Base-by-base conservation (phyloP, 2,329 filamentous ascomycete species). In the Sporothrix protearum region DNA sequence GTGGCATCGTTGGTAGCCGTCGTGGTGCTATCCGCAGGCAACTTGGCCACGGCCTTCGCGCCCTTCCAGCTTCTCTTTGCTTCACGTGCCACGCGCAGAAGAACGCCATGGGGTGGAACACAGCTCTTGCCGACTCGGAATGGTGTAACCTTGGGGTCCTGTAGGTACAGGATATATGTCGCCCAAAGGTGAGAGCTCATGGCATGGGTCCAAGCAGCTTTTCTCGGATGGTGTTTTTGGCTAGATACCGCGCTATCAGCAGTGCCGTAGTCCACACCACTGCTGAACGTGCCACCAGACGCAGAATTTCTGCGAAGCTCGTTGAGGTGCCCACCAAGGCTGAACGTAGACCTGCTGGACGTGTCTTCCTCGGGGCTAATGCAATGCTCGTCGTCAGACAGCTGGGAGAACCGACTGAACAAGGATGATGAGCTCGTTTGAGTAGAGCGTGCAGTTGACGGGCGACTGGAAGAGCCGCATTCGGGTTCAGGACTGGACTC, bases 171-270 rank as follows among this genome's bases (percentile, higher is more conserved):
- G 72, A 86, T 80, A 76, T 90, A 91, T 0, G 87, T 89, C 5
- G 86, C 84, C 89, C 89, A 91, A 10, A 91, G 79, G 75, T 91
- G 89, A 14, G 86, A 82, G 79, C 83, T 88, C 87, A 91, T 90
- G 22, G 87, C 84, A 73, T 85, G 86, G 4, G 88, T 90, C 89
- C 89, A 91, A 0, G 84, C 85, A 0, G 86, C 86, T 77, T 85
- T 88, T 72, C 86, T 81, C 45, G 22, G 19, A 19, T 51, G 53
- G 14, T 55, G 42, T 36, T 47, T 51, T 8, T 47, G 64, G 45
- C 22, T 30, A 6, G 47, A 49, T 3, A 28, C 14, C 57, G 55
- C 51, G 28, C 14, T 61, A 39, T 64, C 45, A 45, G 63, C 45
- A 67, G 63, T 57, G 42, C 70, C 42, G 28, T 22, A n/a, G 33